phyloP scores from a whole-genome alignment of 768 basidiomycete genomes.

The Chalciporus piperatus region DNA sequence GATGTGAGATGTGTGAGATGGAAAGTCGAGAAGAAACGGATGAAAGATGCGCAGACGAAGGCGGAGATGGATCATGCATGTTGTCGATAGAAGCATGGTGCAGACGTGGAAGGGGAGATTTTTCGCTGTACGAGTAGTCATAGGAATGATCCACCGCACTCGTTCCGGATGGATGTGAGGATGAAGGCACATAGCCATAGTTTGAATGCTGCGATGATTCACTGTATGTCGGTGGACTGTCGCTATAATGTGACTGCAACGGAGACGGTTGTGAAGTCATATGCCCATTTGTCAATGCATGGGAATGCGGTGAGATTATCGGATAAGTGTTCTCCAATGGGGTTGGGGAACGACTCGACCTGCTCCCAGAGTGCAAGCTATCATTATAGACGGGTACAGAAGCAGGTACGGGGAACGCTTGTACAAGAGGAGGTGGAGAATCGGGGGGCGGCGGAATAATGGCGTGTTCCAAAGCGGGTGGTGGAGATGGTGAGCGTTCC shows the following conservation, averaged over 20 bases:
- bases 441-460: slow-evolving; percentile 45
- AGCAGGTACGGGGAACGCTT: slow-evolving; percentile 42
- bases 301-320: slow-evolving; percentile 31
- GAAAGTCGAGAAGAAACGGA: slow-evolving; percentile 53
- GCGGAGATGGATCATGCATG: slow-evolving; percentile 31
- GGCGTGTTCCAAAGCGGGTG: slow-evolving; percentile 48
- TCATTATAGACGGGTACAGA: slow-evolving; percentile 24
- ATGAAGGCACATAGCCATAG: slow-evolving; percentile 28
- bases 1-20: slow-evolving; percentile 59
- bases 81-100: slow-evolving; percentile 28
- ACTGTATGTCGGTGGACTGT: slow-evolving; percentile 29
- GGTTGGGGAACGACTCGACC: slow-evolving; percentile 43
- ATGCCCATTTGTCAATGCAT: slow-evolving; percentile 37
- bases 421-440: slow-evolving; percentile 53
- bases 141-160: slow-evolving; percentile 28
- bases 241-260: slow-evolving; percentile 27
- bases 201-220: slow-evolving; percentile 32
- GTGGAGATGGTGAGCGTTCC: slow-evolving; percentile 31
- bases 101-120: slow-evolving; percentile 28
- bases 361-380: slow-evolving; percentile 31
- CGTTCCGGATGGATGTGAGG: slow-evolving; percentile 24
- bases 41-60: slow-evolving; percentile 28
- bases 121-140: slow-evolving; percentile 31
- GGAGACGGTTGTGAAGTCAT: slow-evolving; percentile 29
- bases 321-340: slow-evolving; percentile 45